Evolutionary conservation across 78 protist species (phyloP).

Genomic region (Planoprotostelium fungivorum): DNA sequence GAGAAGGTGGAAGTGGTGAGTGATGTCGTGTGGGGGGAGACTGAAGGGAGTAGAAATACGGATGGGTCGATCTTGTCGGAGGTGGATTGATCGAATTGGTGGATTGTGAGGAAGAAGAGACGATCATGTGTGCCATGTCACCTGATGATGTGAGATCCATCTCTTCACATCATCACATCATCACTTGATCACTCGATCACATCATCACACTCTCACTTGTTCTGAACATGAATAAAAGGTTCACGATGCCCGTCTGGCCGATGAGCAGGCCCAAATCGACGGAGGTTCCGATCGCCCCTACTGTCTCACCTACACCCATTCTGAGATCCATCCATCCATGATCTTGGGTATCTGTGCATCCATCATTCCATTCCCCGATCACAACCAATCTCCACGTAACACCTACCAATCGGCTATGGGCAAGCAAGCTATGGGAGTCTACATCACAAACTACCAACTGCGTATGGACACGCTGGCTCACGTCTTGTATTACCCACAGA

Average conservation of each 20-base stretch:
- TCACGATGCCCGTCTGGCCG: background rate
- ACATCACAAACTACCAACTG: slow-evolving; percentile 90
- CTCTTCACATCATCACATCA: no score
- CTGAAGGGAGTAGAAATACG: background rate
- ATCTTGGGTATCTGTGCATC: slow-evolving; percentile 98
- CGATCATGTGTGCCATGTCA: slow-evolving; percentile 83
- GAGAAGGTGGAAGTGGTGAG: no score
- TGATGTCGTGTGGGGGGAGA: background rate
- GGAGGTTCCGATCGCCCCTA: background rate
- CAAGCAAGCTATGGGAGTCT: slow-evolving; percentile 98
- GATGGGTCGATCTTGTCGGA: slow-evolving; percentile 67
- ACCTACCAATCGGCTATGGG: slow-evolving; percentile 99
- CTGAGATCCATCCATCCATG: slow-evolving; percentile 99
- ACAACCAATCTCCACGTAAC: slow-evolving; percentile 99
- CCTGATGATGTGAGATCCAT: slow-evolving; percentile 53
- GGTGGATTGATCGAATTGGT: slow-evolving; percentile 93
- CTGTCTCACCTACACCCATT: slow-evolving; percentile 91
- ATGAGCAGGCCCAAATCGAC: background rate
- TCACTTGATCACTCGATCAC: background rate
- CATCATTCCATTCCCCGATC: slow-evolving; percentile 99
- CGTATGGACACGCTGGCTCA: slow-evolving; percentile 98
- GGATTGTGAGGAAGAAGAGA: slow-evolving; percentile 97
- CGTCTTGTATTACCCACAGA: slow-evolving; percentile 98
- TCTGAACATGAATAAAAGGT: background rate
- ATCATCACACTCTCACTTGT: background rate